phyloP scores from a whole-genome alignment of 805 yeast species.

The Kluyveromyces wickerhamii region DNA sequence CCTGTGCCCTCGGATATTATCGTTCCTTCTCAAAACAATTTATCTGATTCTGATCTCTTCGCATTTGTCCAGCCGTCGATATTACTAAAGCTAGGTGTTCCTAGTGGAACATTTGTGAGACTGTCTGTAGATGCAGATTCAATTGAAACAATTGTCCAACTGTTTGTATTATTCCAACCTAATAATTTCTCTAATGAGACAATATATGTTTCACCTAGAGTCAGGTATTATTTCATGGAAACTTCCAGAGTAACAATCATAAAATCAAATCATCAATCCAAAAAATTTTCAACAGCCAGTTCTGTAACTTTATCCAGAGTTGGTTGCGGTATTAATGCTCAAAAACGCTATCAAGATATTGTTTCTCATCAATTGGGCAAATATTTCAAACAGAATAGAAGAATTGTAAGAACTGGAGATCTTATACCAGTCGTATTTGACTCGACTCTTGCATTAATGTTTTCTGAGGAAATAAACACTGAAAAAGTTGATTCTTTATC shows the following conservation, averaged over 20 bases:
- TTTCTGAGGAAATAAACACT: slow-evolving; percentile 8
- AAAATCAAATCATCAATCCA: slow-evolving; percentile 5
- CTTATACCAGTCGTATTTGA: slow-evolving; percentile 74
- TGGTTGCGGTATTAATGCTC: slow-evolving; percentile 23
- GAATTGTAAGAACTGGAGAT: slow-evolving; percentile 60
- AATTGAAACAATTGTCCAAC: slow-evolving; percentile 9
- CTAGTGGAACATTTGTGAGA: slow-evolving; percentile 19
- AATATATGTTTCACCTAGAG: slow-evolving; percentile 22
- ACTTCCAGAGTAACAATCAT: slow-evolving; percentile 7
- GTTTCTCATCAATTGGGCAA: slow-evolving; percentile 52
- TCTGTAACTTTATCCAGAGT: slow-evolving; percentile 22
- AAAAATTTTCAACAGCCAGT: slow-evolving; percentile 15
- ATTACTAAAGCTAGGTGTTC: slow-evolving; percentile 14
- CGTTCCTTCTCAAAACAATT: slow-evolving; percentile 7
- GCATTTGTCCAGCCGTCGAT: slow-evolving; percentile 18
- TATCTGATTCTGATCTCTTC: slow-evolving; percentile 23
- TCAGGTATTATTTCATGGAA: slow-evolving; percentile 15
- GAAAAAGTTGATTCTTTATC: slow-evolving; percentile 59
- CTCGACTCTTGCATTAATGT: slow-evolving; percentile 14
- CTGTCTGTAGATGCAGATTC: slow-evolving; percentile 6
- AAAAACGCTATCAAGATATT: slow-evolving; percentile 21
- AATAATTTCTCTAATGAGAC: slow-evolving; percentile 10
- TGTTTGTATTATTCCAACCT: slow-evolving; percentile 21
- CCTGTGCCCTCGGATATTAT: slow-evolving; percentile 14
- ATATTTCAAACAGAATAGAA: slow-evolving; percentile 47